These are phyloP conservation scores for Penicillium desertorum DNA, from an alignment of 495 filamentous ascomycete species.

Conservation along the genomic window DNA sequence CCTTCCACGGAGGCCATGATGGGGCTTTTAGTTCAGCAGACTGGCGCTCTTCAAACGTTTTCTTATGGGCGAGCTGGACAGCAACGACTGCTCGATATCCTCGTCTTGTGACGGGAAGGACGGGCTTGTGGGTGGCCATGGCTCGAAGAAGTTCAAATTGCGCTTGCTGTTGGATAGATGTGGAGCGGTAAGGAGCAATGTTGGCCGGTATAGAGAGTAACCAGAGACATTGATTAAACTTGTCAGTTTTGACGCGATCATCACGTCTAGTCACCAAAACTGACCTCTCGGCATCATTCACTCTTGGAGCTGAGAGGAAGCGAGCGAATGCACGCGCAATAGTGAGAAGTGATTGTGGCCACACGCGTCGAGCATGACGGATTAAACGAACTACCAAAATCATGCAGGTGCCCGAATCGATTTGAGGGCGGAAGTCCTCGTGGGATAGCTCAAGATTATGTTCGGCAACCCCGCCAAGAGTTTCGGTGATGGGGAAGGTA, in stretches of 20 bases:
- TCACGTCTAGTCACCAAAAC: slow-evolving; percentile 11
- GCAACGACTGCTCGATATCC: slow-evolving; percentile 62
- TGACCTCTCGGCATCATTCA: slow-evolving; percentile 2
- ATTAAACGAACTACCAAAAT: slow-evolving; percentile 53
- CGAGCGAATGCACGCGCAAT: slow-evolving; percentile 44
- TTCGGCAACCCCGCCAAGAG: background rate
- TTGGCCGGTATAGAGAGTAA: slow-evolving; percentile 55
- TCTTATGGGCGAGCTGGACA: slow-evolving; percentile 63
- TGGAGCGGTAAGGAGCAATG: slow-evolving; percentile 48
- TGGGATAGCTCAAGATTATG: slow-evolving; percentile 7
- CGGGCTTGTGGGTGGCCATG: slow-evolving; percentile 59
- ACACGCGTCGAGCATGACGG: slow-evolving; percentile 56
- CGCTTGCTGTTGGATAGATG: slow-evolving; percentile 54
- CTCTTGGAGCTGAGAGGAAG: slow-evolving; percentile 28
- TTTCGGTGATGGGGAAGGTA: slow-evolving; percentile 19
- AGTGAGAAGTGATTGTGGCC: slow-evolving; percentile 53
- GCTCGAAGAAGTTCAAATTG: slow-evolving; percentile 62
- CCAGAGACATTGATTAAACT: slow-evolving; percentile 54
- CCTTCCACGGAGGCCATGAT: slow-evolving; percentile 74
- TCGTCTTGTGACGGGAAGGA: slow-evolving; percentile 55
- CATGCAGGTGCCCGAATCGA: slow-evolving; percentile 33
- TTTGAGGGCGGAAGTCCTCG: slow-evolving; percentile 13
- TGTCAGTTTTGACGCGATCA: slow-evolving; percentile 31
- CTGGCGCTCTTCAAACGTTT: slow-evolving; percentile 57
- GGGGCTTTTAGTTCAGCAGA: slow-evolving; percentile 59